These are phyloP conservation scores for Xylaria intraflava DNA, from an alignment of 495 filamentous ascomycete species.

Conservation along the genomic window DNA sequence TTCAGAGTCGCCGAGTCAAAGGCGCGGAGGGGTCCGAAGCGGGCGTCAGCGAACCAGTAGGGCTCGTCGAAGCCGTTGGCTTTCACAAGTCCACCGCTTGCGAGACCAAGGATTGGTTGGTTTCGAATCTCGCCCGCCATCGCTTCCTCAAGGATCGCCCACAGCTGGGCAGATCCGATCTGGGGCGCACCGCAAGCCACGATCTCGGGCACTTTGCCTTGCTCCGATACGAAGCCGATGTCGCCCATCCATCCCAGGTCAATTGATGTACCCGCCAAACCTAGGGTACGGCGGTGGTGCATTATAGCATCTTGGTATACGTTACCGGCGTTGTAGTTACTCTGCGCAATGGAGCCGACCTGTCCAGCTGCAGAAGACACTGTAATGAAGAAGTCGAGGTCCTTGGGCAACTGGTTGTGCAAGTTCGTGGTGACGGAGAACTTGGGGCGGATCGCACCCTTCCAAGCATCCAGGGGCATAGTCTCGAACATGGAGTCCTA, in stretches of 20 bases:
- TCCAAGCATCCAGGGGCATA: constrained; percentile 37
- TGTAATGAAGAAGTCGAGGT: constrained; percentile 56
- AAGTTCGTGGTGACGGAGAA: constrained; percentile 42
- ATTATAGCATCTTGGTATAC: constrained; percentile 45
- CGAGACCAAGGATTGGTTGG: constrained; percentile 24
- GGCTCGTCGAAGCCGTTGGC: constrained; percentile 31
- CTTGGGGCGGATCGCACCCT: constrained; percentile 38
- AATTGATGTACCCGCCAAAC: constrained; percentile 35
- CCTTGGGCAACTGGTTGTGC: constrained; percentile 37
- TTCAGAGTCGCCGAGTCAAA: constrained; percentile 22
- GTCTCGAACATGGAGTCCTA: constrained; percentile 44
- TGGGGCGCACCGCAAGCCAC: constrained; percentile 21
- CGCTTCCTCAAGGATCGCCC: constrained; percentile 17
- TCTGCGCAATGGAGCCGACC: constrained; percentile 42
- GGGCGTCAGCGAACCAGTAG: constrained; percentile 41
- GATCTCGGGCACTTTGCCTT: constrained; percentile 24
- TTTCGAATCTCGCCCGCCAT: constrained; percentile 18
- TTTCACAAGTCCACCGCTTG: constrained; percentile 22
- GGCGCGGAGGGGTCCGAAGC: constrained; percentile 36
- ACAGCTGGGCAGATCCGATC: constrained; percentile 16
- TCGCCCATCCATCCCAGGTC: constrained; percentile 40
- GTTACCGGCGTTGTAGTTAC: constrained; percentile 49
- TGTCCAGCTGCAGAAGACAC: constrained; percentile 51
- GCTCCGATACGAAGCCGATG: constrained; percentile 24
- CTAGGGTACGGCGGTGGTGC: constrained; percentile 29